These are phyloP conservation scores for Calonectria pauciramosa DNA, from an alignment of 2,329 filamentous ascomycete species.

Conservation along the genomic window DNA sequence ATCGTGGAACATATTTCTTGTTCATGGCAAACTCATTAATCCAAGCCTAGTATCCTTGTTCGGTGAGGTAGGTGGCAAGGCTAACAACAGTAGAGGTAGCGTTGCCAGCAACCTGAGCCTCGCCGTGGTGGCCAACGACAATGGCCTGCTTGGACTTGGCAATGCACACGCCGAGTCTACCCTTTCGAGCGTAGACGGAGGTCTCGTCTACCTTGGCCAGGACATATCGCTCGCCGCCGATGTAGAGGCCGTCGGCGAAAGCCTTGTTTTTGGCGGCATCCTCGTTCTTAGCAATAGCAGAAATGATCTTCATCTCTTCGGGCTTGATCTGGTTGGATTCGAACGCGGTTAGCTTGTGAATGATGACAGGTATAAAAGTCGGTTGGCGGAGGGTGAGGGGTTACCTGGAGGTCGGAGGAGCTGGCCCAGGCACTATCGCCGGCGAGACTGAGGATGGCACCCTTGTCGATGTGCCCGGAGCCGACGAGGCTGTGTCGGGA, in stretches of 20 bases:
- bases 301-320: constrained; percentile 71
- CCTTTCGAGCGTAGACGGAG: constrained; percentile 86
- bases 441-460: constrained; percentile 84
- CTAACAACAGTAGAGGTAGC: constrained; percentile 84
- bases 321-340: constrained; percentile 52
- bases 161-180: constrained; percentile 84
- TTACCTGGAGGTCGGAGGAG: constrained; percentile 78
- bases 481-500: constrained; percentile 76
- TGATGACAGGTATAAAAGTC: neutral
- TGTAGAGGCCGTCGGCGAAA: constrained; percentile 79
- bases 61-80: constrained; percentile 89
- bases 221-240: constrained; percentile 84
- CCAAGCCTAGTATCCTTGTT: constrained; percentile 77
- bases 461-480: constrained; percentile 85
- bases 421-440: constrained; percentile 86
- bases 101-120: constrained; percentile 79
- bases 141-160: constrained; percentile 92
- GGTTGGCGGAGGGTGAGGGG: constrained; percentile 11
- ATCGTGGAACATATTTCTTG: constrained; percentile 10
- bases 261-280: constrained; percentile 72
- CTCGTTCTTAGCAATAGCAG: constrained; percentile 63
- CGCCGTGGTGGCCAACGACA: constrained; percentile 88
- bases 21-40: neutral
- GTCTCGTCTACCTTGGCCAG: constrained; percentile 81
- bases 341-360: constrained; percentile 22